Base-by-base conservation (phyloP, 805 yeast species). In the Wickerhamiella kazuoi region DNA sequence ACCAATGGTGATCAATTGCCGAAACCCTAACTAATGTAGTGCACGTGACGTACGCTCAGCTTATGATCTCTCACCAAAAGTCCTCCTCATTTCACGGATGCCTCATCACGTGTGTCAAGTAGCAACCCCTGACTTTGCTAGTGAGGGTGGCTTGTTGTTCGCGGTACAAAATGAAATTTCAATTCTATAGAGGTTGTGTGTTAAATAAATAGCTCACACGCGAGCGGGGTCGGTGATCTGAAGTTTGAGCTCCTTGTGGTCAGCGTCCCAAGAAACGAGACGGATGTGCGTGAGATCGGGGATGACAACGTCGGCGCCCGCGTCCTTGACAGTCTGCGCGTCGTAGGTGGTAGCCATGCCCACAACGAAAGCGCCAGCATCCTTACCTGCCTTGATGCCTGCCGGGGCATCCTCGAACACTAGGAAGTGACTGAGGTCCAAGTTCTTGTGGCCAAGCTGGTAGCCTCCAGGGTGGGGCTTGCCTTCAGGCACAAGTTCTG, bases 321-420 rank as follows among this genome's bases (percentile, higher is more conserved):
- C 71, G 40, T 65, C 70, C 60, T 74, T 69, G 43, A 81, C 77
- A 54, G 68, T 68, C 44, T 73, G 76, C 30, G 79, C 69, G 46
- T 69, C 74, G 59, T 78, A 79, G 40, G 90, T 74, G 44, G 87
- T 76, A 48, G 86, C 79, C 59, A 81, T 76, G 54, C 93, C 94
- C 50, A 81, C 73, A 44, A 79, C 77, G 54, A 70, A 67, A 56
- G 90, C 83, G 43, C 86, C 93, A 20, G 90, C 86, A 41, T 69
- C 79, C 55, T 74, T 72, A 54, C 93, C 93, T 30, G 93, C 87
- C 50, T 71, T 61, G 46, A 80, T 73, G 55, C 94, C 93, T 37
- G 90, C 86, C 43, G 84, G 87, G 35, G 93, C 93, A 56, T 81
- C 94, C 63, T 81, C 94, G 53, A 81, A 81, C 33, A 80, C 75